phyloP scores from a whole-genome alignment of 1,284 basidiomycete genomes.

The Ceratobasidium theobromae region DNA sequence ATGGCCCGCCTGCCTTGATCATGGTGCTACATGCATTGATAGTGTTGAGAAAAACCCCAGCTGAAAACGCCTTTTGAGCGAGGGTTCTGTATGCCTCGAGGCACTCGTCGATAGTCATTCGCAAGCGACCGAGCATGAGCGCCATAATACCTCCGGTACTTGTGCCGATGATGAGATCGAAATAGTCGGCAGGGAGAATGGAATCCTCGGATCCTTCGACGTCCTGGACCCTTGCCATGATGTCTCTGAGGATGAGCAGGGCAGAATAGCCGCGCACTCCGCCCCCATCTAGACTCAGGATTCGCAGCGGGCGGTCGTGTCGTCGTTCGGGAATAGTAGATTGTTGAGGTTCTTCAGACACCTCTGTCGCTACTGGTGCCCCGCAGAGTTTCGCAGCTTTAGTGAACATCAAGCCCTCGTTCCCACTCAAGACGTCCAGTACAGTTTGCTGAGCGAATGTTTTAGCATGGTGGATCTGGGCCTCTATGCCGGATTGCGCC shows the following conservation, averaged over 20 bases:
- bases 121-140: slow-evolving; percentile 44
- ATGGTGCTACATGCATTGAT: not conserved
- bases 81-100: slow-evolving; percentile 30
- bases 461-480: too few species aligned
- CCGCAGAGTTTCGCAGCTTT: too few species aligned
- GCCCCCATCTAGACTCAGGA: slow-evolving; percentile 29
- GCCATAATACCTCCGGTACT: slow-evolving; percentile 7
- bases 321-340: too few species aligned
- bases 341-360: too few species aligned
- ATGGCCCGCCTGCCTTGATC: not conserved
- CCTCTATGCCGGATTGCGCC: too few species aligned
- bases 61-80: slow-evolving; percentile 19
- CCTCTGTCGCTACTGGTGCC: too few species aligned
- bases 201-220: not conserved
- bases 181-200: not conserved
- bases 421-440: too few species aligned
- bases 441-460: too few species aligned
- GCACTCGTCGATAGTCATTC: slow-evolving; percentile 40
- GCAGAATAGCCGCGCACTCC: slow-evolving; percentile 30
- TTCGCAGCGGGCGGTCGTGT: not conserved
- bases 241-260: slow-evolving; percentile 19
- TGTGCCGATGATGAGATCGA: slow-evolving; percentile 14
- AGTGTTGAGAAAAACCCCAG: not conserved
- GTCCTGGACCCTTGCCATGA: slow-evolving; percentile 20
- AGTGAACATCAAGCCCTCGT: too few species aligned